phyloP scores from a whole-genome alignment of 305 asterid genomes.

The Nicotiana rustica region DNA sequence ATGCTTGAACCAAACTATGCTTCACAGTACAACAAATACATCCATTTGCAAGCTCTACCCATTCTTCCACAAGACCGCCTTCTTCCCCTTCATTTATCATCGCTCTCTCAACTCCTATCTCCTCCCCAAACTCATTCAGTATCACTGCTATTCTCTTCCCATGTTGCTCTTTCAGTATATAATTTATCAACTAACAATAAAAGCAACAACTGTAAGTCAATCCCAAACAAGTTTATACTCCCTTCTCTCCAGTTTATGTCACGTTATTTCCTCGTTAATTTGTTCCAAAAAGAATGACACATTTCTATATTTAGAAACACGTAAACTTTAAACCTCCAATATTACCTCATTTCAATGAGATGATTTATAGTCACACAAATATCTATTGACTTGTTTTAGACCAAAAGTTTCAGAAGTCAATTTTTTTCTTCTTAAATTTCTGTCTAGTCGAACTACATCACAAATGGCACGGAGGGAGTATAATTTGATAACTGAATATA shows the following conservation, averaged over 20 bases:
- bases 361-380: too few relatives aligned
- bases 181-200: conserved; percentile 71
- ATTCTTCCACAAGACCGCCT: conserved; percentile 93
- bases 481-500: not conserved
- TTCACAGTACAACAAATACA: conserved; percentile 97
- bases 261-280: too few relatives aligned
- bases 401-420: too few relatives aligned
- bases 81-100: conserved; percentile 97
- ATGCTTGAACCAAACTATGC: conserved; percentile 97
- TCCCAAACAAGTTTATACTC: not conserved
- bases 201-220: not conserved
- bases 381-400: too few relatives aligned
- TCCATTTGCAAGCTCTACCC: conserved; percentile 99
- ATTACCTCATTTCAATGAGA: too few relatives aligned
- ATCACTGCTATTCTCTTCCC: conserved; percentile 95
- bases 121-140: conserved; percentile 95
- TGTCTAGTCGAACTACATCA: not conserved
- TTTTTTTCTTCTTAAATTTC: too few relatives aligned
- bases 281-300: too few relatives aligned
- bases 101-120: conserved; percentile 96
- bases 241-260: not conserved
- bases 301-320: too few relatives aligned
- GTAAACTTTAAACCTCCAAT: too few relatives aligned
- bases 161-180: conserved; percentile 75
- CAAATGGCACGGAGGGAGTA: not conserved